Evolutionary conservation across 768 basidiomycete genomes (phyloP), one percentile per base, ranked within the genome.

Genomic region (Hericium erinaceus): DNA sequence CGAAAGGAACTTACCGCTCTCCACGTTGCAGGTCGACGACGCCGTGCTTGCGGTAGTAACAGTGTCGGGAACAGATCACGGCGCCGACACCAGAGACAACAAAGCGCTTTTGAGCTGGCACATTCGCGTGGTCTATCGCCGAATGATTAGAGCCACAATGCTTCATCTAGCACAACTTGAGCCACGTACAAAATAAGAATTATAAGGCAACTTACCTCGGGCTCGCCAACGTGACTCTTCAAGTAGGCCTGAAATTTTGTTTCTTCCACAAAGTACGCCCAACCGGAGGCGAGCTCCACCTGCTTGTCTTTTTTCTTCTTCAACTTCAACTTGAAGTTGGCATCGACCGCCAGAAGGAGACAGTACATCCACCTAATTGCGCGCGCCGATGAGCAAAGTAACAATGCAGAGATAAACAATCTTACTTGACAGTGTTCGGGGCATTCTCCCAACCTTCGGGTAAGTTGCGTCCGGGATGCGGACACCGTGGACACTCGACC

Each of bases 51-150:
- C 4, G 44, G 26, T 2, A 18, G 28, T 15, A 52, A 24, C 8
- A 12, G 51, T 49, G 58, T 16, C 58, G 40, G 5, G 48, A 48
- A 39, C 58, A 59, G 15, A 59, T 18, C 12, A 59, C 58, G 7
- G 54, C 54, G 15, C 58, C 58, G 9, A 59, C 58, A 26, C 58
- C 58, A 22, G 12, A 24, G 1, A 54, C 55, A 2, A 52, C 58
- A 33, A 59, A 50, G n/a, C 48, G 48, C 16, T 49, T 46, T 37
- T 56, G n/a, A 16, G 28, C 33, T 4, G 46, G 58, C 10, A 52
- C 33, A 33, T 52, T 59, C 11, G 58, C 58, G 13, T 59, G 48
- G 15, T 54, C 41, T 12, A 57, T 51, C 5, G 56, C 48, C 9
- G 46, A 57, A 39, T 55, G 53, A 18, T 57, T 44, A 26, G 57